Evolutionary conservation across 2,329 filamentous ascomycete species (phyloP).

Genomic region (Cryphonectria radicalis): DNA sequence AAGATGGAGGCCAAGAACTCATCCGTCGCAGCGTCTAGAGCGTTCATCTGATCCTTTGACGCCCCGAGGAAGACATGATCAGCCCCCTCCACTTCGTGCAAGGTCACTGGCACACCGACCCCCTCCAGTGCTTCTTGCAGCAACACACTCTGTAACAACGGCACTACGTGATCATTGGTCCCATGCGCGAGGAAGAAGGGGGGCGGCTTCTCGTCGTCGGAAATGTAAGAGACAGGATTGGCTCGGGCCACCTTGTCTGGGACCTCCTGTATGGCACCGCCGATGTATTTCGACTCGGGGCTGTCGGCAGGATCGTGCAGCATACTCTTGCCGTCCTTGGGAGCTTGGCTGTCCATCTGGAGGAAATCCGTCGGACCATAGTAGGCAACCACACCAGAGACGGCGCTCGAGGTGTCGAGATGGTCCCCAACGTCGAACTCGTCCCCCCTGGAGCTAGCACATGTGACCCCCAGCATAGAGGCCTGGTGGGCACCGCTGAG

Average conservation of each 20-base stretch:
- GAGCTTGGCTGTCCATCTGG: slow-evolving; percentile 24
- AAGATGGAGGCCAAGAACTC: slow-evolving; percentile 23
- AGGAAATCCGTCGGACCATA: slow-evolving; percentile 27
- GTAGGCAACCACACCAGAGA: slow-evolving; percentile 26
- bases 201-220: slow-evolving; percentile 15
- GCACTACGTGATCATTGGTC: slow-evolving; percentile 22
- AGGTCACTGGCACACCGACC: slow-evolving; percentile 6
- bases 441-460: slow-evolving; percentile 18
- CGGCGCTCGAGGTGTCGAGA: slow-evolving; percentile 22
- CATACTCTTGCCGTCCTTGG: slow-evolving; percentile 14
- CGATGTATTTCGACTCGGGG: slow-evolving; percentile 25
- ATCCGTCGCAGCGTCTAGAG: slow-evolving; percentile 24
- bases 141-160: slow-evolving; percentile 21
- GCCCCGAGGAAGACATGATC: slow-evolving; percentile 26
- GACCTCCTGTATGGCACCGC: slow-evolving; percentile 17
- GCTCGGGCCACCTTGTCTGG: slow-evolving; percentile 25
- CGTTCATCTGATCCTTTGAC: slow-evolving; percentile 20
- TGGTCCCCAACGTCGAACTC: slow-evolving; percentile 27
- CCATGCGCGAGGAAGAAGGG: slow-evolving; percentile 27
- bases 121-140: slow-evolving; percentile 21
- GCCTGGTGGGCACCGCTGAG: slow-evolving; percentile 24
- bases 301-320: slow-evolving; percentile 23
- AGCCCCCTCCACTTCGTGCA: slow-evolving; percentile 16
- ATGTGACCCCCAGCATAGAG: slow-evolving; percentile 23
- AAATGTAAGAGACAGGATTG: slow-evolving; percentile 26